Percentiles rank a stretch among this genome's conserved stretches.
These are phyloP conservation scores for Boletus tomentosulus DNA, from an alignment of 768 basidiomycete genomes.

Conservation along the genomic window DNA sequence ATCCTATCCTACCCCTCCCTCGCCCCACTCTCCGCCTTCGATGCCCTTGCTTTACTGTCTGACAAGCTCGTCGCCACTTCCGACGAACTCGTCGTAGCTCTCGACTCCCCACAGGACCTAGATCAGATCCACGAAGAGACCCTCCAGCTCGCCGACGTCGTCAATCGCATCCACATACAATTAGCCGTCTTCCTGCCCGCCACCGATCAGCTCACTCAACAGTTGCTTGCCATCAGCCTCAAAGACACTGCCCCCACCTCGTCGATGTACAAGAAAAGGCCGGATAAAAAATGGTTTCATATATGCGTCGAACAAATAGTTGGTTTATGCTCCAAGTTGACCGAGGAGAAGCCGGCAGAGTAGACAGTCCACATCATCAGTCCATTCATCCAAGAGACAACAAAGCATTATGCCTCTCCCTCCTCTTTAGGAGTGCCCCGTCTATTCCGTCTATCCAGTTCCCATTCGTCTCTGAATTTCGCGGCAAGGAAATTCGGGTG, in stretches of 20 bases:
- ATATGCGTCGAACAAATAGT: conserved; percentile 61
- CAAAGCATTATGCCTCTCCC: conserved; percentile 31
- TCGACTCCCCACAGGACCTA: conserved; percentile 61
- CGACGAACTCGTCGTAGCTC: conserved; percentile 64
- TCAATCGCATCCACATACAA: conserved; percentile 34
- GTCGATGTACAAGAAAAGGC: conserved; percentile 25
- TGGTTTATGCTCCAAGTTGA: conserved; percentile 35
- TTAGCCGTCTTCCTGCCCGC: conserved; percentile 23
- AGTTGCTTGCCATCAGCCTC: conserved; percentile 24
- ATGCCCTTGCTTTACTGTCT: conserved; percentile 48
- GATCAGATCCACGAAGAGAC: conserved; percentile 39
- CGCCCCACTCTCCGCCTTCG: conserved; percentile 37
- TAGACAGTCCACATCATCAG: conserved; percentile 19
- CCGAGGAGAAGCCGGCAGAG: conserved; percentile 8
- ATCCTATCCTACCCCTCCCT: conserved; percentile 36
- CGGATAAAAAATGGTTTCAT: conserved; percentile 56
- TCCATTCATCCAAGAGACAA: neutral
- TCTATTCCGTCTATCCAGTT: conserved; percentile 34
- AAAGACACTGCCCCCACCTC: neutral
- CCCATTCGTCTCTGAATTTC: conserved; percentile 53
- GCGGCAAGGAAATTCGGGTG: conserved; percentile 60
- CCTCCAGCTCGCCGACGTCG: conserved; percentile 33
- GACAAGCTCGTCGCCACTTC: conserved; percentile 47
- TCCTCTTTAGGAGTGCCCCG: conserved; percentile 27
- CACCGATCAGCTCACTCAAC: conserved; percentile 20